Percentiles rank a stretch among this genome's conserved stretches.
These are phyloP conservation scores for Pseudogymnoascus pannorum DNA, from an alignment of 2,329 filamentous ascomycete genomes.

Conservation along the genomic window DNA sequence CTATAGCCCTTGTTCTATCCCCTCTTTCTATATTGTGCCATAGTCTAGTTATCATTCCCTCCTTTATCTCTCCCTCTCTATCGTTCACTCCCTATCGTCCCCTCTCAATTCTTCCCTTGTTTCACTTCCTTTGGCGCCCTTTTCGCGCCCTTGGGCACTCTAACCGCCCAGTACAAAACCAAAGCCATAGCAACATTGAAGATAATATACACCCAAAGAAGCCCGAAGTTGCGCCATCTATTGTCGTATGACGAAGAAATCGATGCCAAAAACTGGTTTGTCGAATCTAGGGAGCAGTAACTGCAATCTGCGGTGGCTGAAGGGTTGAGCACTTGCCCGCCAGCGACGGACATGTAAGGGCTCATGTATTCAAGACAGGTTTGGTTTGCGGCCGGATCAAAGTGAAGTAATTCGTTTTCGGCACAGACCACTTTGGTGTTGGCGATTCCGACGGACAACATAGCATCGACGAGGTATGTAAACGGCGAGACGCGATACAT, in stretches of 20 bases:
- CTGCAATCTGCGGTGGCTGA: conserved; percentile 35
- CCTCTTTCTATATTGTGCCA: neutral
- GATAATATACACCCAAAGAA: conserved; percentile 49
- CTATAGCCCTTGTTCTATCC: neutral
- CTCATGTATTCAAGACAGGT: conserved; percentile 56
- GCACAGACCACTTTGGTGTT: conserved; percentile 61
- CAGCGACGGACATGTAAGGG: conserved; percentile 36
- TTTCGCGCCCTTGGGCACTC: conserved; percentile 29
- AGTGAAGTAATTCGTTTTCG: conserved; percentile 58
- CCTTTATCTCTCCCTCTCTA: neutral
- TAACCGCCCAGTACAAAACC: conserved; percentile 43
- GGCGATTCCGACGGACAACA: conserved; percentile 64
- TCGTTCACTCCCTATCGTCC: too few relatives aligned
- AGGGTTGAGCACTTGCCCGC: conserved; percentile 10
- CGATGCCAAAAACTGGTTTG: conserved; percentile 42
- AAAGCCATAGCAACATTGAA: conserved; percentile 47
- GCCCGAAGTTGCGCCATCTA: conserved; percentile 61
- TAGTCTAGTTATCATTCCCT: neutral
- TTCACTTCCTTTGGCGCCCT: neutral
- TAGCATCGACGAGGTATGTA: conserved; percentile 68
- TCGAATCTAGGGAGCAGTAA: conserved; percentile 45
- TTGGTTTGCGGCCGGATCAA: conserved; percentile 49
- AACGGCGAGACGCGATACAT: conserved; percentile 80
- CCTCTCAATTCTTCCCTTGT: neutral
- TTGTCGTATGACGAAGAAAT: conserved; percentile 48